Evolutionary conservation across 1,284 basidiomycete genomes (phyloP), one percentile per base, ranked within the genome.

Genomic region (Singerocomus inundabilis): DNA sequence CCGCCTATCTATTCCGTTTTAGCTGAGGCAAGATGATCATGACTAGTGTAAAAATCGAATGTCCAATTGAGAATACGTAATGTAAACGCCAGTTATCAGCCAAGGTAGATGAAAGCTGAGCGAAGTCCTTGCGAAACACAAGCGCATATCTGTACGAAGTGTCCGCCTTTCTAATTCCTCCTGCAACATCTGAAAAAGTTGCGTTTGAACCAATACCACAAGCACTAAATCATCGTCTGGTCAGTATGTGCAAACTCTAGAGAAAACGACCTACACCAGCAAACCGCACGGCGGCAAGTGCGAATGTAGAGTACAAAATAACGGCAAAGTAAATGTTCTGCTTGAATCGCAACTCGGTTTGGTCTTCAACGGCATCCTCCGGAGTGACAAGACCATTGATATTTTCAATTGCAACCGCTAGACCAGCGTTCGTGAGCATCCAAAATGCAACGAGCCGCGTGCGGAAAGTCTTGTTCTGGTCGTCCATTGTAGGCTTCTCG

Each of bases 381-480:
- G 70, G 70, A 49, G 70, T 79, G 5, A 76, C 72, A 43, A 93
- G 63, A 16, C 93, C 92, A 59, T 91, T 92, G 58, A 93, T 74
- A 56, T 88, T 93, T 68, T 89, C 83, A 53, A 97, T 91, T 15
- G 88, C 83, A 46, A 96, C 80, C 10, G 91, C 85, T 15, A 97
- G 74, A 4, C 70, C 77, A 18, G 88, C 90, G 63, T 96, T 96
- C 10, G 81, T 71, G 49, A 95, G 71, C 80, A 96, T 89, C 93
- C 93, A 96, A 50, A 80, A 75, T 2, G 87, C 82, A 44, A 95
- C 91, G 8, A 93, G 76, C 55, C 91, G 85, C 2, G 93, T 95
- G 56, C 93, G 85, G 87, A 96, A 97, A 1, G 93, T 95, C 72
- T 87, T 91, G 75, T 96, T 96, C 69, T 88, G 78, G 64, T 94